These are phyloP conservation scores for Wickerhamiella domercqiae DNA, from an alignment of 805 yeast genomes.

Conservation along the genomic window DNA sequence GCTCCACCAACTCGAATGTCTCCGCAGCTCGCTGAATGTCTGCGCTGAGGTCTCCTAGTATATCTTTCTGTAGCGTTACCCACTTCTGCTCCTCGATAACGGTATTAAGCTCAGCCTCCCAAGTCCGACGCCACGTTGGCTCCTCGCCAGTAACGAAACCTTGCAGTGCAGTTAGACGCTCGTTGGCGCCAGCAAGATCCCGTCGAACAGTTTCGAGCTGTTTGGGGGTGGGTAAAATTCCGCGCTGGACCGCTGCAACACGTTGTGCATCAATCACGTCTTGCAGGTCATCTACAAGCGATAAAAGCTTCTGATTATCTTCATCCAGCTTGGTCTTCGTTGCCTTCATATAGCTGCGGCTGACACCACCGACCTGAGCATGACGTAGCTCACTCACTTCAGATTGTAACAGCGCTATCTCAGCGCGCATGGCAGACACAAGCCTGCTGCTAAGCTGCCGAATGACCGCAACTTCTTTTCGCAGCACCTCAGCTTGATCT, in stretches of 20 bases:
- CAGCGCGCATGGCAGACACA: conserved; percentile 28
- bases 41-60: conserved; percentile 60
- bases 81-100: conserved; percentile 92
- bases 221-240: conserved; percentile 63
- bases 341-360: conserved; percentile 50
- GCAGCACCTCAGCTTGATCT: conserved; percentile 22
- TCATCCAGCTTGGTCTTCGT: conserved; percentile 60
- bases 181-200: conserved; percentile 47
- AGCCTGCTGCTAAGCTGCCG: conserved; percentile 39
- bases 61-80: conserved; percentile 75
- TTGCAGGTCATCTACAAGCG: conserved; percentile 78
- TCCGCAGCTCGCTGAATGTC: conserved; percentile 70
- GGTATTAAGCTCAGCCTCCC: conserved; percentile 82
- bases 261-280: conserved; percentile 81
- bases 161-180: conserved; percentile 38
- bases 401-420: conserved; percentile 31
- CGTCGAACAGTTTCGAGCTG: conserved; percentile 52
- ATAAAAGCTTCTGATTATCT: conserved; percentile 58
- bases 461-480: conserved; percentile 43
- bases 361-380: conserved; percentile 12
- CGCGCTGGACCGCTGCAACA: conserved; percentile 82
- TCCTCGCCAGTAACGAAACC: conserved; percentile 53
- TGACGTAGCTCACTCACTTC: conserved; percentile 34
- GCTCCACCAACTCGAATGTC: conserved; percentile 66
- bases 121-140: conserved; percentile 73